Evolutionary conservation across 2,329 filamentous ascomycete species (phyloP).

Genomic region (Talaromyces sp.): DNA sequence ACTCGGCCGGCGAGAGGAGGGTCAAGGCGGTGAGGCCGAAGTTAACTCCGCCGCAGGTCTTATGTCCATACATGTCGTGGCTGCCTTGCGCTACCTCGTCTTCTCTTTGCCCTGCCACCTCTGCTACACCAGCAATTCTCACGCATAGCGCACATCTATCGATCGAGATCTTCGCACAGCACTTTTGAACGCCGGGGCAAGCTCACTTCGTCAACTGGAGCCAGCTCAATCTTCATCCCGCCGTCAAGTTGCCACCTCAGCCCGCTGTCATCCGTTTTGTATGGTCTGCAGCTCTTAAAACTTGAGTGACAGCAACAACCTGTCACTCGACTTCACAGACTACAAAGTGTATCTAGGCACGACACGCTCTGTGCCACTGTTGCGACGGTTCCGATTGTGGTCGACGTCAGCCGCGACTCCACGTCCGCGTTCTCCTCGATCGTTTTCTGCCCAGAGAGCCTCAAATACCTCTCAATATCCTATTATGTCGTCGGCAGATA

Average conservation of each 20-base stretch:
- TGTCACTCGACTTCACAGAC: constrained; percentile 5
- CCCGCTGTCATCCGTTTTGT: neutral
- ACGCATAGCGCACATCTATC: neutral
- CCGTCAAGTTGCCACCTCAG: neutral
- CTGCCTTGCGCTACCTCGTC: neutral
- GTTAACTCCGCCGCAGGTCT: neutral
- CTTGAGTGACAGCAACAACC: constrained; percentile 8
- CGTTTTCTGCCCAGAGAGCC: neutral
- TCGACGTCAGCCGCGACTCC: neutral
- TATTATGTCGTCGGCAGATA: constrained; percentile 30
- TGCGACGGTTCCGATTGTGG: neutral
- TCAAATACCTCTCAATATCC: constrained; percentile 14
- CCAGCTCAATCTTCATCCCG: neutral
- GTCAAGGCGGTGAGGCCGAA: neutral
- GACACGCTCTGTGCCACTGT: neutral
- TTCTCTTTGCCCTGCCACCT: neutral
- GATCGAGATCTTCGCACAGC: neutral
- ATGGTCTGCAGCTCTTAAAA: neutral
- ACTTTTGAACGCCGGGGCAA: neutral
- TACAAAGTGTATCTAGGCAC: constrained; percentile 6
- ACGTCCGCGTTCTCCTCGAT: neutral
- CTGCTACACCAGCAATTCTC: neutral
- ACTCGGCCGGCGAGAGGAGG: neutral
- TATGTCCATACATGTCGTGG: neutral
- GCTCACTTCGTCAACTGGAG: neutral